Base-by-base conservation (phyloP, 805 yeast species). In the Starmerella powellii region DNA sequence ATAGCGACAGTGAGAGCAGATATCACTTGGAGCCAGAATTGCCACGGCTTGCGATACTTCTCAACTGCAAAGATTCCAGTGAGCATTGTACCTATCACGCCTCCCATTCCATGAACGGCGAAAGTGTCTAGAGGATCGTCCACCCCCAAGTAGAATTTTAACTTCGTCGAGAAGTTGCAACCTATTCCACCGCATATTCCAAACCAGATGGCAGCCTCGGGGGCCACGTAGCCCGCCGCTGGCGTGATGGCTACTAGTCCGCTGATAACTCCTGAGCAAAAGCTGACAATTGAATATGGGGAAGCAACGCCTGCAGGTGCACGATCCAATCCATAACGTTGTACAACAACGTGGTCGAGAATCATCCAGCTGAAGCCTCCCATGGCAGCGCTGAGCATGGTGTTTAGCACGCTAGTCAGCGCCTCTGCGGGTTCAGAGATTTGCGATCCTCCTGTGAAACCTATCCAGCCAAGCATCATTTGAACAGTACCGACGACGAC, bases 51-150 rank as follows among this genome's bases (percentile, higher is more conserved):
- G 4, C 40, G 21, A 40, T 39, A 38, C 50, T 84, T 75, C 62
- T 82, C 83, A 38, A 93, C 84, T 21, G 97, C 94, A 61, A 88
- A 88, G 50, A 88, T 68, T 59, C 95, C 97, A 19, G 96, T 88
- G 62, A 86, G 61, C 18, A 80, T 66, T 21, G 82, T 48, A 57
- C 62, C 52, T 64, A 66, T 31, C 54, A 68, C 46, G 62, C 74
- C 49, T 45, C 58, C 51, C 37, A 57, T 39, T 65, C 69, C 47
- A 72, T 72, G 51, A 68, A 73, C 54, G 70, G 91, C 63, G 86
- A 86, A 88, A 37, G 86, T 94, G 62, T 87, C 96, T 70, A 87
- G 71, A 66, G 95, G 95, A 61, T 88, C 97, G 62, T 88, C 97
- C 50, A 88, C 80, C 43, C 71, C 72, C 48, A 88, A 59, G 45